These are phyloP conservation scores for Dactylonectria estremocensis DNA, from an alignment of 2,329 filamentous ascomycete genomes.

Conservation along the genomic window DNA sequence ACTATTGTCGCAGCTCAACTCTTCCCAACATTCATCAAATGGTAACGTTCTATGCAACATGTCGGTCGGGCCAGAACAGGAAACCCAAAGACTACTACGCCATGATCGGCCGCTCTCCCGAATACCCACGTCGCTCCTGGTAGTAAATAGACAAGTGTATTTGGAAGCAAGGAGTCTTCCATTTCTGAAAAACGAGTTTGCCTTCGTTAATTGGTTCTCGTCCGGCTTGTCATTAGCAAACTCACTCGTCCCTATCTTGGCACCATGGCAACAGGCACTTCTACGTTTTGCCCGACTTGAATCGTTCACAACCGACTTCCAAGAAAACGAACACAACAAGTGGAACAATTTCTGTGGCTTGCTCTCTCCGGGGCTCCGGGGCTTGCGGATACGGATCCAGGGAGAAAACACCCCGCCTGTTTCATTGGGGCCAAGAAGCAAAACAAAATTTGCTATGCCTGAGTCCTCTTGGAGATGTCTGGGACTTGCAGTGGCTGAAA, in stretches of 20 bases:
- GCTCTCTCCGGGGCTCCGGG: not conserved
- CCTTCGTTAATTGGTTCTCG: not conserved
- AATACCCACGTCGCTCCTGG: not conserved
- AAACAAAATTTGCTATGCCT: not conserved
- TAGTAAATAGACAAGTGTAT: not conserved
- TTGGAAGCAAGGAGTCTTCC: not conserved
- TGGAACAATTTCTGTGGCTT: not conserved
- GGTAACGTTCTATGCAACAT: not conserved
- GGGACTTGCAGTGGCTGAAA: not conserved
- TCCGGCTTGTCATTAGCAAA: not conserved
- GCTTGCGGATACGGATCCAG: not conserved
- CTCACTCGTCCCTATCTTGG: not conserved
- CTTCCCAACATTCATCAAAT: not conserved
- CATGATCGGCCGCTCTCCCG: not conserved
- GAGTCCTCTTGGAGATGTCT: not conserved
- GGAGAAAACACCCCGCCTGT: not conserved
- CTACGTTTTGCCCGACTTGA: not conserved
- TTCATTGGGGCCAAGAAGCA: not conserved
- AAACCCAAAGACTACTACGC: not conserved
- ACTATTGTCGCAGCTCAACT: not conserved
- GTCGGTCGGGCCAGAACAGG: not conserved
- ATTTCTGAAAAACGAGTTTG: not conserved
- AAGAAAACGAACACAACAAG: not conserved
- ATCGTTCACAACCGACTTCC: not conserved
- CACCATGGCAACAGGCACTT: not conserved